Evolutionary conservation across 2,329 filamentous ascomycete species (phyloP).

Genomic region (Colletotrichum sp.): DNA sequence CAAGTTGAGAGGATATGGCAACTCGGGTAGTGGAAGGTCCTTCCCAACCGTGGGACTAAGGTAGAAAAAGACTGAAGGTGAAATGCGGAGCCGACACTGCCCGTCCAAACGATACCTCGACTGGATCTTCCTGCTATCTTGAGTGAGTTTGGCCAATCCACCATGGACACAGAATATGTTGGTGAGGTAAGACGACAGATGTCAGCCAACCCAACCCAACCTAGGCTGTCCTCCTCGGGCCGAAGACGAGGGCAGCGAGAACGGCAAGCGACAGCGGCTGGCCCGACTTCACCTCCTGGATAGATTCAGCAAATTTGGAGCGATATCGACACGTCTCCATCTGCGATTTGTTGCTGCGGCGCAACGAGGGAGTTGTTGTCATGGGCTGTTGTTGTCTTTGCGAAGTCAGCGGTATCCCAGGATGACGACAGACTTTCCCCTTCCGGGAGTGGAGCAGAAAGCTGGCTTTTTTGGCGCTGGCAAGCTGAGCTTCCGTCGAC

Average conservation of each 20-base stretch:
- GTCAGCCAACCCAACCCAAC: background rate
- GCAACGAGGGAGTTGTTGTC: background rate
- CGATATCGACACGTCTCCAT: background rate
- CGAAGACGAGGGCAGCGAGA: background rate
- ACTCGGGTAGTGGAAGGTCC: background rate
- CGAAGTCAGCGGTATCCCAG: constrained; percentile 19
- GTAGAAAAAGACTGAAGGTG: background rate
- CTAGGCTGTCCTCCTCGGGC: background rate
- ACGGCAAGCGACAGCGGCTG: background rate
- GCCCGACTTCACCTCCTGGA: background rate
- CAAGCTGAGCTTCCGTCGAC: background rate
- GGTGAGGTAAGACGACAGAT: background rate
- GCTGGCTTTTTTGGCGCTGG: constrained; percentile 3
- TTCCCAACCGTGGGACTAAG: background rate
- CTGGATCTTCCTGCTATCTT: background rate
- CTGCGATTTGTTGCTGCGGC: background rate
- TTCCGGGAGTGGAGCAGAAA: constrained; percentile 19
- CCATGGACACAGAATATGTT: background rate
- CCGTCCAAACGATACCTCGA: background rate
- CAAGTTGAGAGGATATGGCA: background rate
- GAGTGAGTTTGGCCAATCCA: background rate
- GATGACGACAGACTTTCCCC: constrained; percentile 21
- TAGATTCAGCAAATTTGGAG: background rate
- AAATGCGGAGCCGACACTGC: background rate
- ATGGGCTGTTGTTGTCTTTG: constrained; percentile 4